These are phyloP conservation scores for Spathaspora hagerdaliae DNA, from an alignment of 805 yeast genomes.

Conservation along the genomic window DNA sequence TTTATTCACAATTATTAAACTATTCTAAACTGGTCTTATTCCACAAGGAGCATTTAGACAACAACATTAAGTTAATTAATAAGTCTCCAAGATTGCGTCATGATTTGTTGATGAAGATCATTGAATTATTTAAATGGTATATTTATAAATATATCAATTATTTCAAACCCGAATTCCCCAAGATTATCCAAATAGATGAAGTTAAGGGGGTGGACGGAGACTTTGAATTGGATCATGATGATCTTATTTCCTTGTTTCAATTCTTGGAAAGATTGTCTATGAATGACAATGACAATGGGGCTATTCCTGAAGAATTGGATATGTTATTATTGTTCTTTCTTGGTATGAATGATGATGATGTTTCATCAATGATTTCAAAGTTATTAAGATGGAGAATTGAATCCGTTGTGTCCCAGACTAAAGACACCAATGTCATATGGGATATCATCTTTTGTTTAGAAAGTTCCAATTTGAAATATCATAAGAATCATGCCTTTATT, in stretches of 20 bases:
- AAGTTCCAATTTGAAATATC: conserved; percentile 16
- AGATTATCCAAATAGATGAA: background rate
- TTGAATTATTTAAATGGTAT: background rate
- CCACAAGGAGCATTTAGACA: conserved; percentile 3
- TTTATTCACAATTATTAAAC: conserved; percentile 8
- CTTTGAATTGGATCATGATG: conserved; percentile 9
- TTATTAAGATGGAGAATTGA: conserved; percentile 53
- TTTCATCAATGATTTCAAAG: conserved; percentile 35
- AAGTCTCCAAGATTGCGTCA: conserved; percentile 14
- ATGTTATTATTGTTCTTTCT: conserved; percentile 28
- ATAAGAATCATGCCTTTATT: conserved; percentile 42
- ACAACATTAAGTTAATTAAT: conserved; percentile 11
- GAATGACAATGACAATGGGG: background rate
- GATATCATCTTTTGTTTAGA: conserved; percentile 35
- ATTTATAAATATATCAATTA: background rate
- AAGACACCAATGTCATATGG: conserved; percentile 39
- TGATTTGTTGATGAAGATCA: conserved; percentile 4
- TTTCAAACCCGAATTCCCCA: background rate
- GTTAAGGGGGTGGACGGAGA: background rate
- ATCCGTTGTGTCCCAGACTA: conserved; percentile 17
- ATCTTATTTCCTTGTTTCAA: conserved; percentile 20
- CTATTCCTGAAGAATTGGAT: conserved; percentile 9
- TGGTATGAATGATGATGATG: conserved; percentile 31
- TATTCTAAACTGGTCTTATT: conserved; percentile 6
- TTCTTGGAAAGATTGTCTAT: conserved; percentile 37